Evolutionary conservation across 139 green algal genomes (phyloP).

Genomic region (Micractinium sp.): DNA sequence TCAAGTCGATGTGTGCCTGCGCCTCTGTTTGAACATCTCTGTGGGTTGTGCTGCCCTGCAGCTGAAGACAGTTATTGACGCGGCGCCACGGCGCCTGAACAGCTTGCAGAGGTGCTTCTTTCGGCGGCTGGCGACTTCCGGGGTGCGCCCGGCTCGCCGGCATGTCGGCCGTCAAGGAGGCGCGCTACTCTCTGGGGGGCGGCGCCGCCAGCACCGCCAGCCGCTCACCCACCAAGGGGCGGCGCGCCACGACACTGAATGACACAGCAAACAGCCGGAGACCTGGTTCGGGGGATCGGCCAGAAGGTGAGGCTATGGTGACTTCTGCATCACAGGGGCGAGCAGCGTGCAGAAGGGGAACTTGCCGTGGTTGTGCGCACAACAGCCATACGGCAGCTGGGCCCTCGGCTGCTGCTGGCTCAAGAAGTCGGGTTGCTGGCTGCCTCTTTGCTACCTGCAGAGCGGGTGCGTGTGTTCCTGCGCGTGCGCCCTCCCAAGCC

Average conservation of each 20-base stretch:
- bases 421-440: not conserved
- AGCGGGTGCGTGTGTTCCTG: conserved; percentile 59
- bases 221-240: conserved; percentile 21
- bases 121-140: not conserved
- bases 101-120: no score
- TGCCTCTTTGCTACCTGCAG: conserved; percentile 23
- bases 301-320: not conserved
- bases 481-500: conserved; percentile 45
- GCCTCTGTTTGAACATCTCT: no score
- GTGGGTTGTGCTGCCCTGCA: no score
- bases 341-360: no score
- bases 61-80: not conserved
- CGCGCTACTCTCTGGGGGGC: conserved; percentile 27
- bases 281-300: not conserved
- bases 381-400: not conserved
- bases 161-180: conserved; percentile 17
- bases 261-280: conserved; percentile 11
- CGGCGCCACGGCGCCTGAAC: no score
- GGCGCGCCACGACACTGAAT: not conserved
- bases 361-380: not conserved
- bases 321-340: no score
- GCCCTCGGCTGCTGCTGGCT: not conserved
- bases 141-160: not conserved
- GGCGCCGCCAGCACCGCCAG: conserved; percentile 8
- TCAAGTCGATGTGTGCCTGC: no score